Conservation (phyloP, 2,329 filamentous ascomycete species). For the Trichoderma gracile region DNA sequence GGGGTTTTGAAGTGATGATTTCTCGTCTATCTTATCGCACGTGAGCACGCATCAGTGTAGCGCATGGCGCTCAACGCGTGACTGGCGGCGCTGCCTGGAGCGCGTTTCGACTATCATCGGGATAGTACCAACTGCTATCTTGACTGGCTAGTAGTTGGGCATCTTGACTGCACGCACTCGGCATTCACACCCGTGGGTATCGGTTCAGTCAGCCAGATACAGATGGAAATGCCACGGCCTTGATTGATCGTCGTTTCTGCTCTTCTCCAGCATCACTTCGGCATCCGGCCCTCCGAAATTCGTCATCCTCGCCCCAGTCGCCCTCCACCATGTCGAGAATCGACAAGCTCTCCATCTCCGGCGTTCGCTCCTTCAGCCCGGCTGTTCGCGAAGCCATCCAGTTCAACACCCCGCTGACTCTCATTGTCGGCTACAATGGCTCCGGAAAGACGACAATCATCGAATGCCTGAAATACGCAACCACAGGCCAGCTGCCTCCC, state of each 20-base stretch:
- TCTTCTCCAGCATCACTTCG: neutral
- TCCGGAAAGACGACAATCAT: conserved; percentile 99
- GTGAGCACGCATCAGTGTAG: conserved; percentile 30
- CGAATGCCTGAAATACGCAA: conserved; percentile 97
- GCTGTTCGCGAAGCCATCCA: conserved; percentile 73
- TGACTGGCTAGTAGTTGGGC: neutral
- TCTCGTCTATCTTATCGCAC: conserved; percentile 27
- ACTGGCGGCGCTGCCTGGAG: conserved; percentile 19
- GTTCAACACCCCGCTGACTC: conserved; percentile 86
- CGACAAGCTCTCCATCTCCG: conserved; percentile 83
- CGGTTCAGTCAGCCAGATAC: too few relatives aligned
- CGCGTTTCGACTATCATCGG: conserved; percentile 11
- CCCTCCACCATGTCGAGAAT: conserved; percentile 67
- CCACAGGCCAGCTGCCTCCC: conserved; percentile 88
- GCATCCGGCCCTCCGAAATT: neutral
- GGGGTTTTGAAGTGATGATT: too few relatives aligned
- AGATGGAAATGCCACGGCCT: neutral
- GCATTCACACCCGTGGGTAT: too few relatives aligned
- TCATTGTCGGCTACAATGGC: conserved; percentile 96
- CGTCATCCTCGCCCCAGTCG: too few relatives aligned
- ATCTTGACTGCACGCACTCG: neutral
- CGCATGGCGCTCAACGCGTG: conserved; percentile 28
- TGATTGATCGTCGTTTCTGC: neutral
- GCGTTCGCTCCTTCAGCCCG: conserved; percentile 82
- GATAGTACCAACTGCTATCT: neutral